Base-by-base conservation (phyloP, 257 asterid genomes). In the Schizonepeta tenuifolia region DNA sequence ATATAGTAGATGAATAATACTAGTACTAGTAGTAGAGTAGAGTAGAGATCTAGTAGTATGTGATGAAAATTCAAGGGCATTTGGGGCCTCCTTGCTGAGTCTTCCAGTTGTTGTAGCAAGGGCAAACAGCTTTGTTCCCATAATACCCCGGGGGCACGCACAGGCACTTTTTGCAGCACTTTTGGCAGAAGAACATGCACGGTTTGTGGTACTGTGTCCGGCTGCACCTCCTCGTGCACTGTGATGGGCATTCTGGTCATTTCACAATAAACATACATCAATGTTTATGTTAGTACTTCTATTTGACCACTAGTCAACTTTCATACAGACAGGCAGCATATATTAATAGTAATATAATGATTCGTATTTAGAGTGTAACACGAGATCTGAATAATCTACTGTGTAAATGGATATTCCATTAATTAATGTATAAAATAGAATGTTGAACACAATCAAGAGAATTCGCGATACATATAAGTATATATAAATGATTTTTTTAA, bases 61-160 rank as follows among this genome's bases (percentile, higher is more conserved):
- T 12, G n/a, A n/a, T n/a, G 46, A 6, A 24, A 10, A 5, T n/a
- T 65, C 69, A 90, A 63, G 97, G 97, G 84, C 97, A 88, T 68
- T 90, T 90, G 2, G 95, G 97, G 6, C 91, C 93, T 26, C 97
- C 97, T 59, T 84, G 76, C 62, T 88, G 74, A 67, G 97, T 90
- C 87, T 90, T 90, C 97, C 93, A 88, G 86, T 88, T 85, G 80
- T 90, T 90, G 85, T 90, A 90, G 87, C 96, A 88, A 55, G 96
- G 96, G 87, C 97, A 88, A 0, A 87, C 89, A 2, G 77, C 84
- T 62, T 90, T 90, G 77, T 90, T 88, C 14, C 97, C 97, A 43
- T 88, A 86, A 53, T 36, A 86, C n/a, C 96, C 96, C 7, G 97
- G 97, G 15, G 97, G 96, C 51, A 90, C 97, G 28, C 97, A 90